Percentiles rank a stretch among this genome's conserved stretches.
phyloP scores from a whole-genome alignment of 2,329 filamentous ascomycete species.

The Penicillium freii region DNA sequence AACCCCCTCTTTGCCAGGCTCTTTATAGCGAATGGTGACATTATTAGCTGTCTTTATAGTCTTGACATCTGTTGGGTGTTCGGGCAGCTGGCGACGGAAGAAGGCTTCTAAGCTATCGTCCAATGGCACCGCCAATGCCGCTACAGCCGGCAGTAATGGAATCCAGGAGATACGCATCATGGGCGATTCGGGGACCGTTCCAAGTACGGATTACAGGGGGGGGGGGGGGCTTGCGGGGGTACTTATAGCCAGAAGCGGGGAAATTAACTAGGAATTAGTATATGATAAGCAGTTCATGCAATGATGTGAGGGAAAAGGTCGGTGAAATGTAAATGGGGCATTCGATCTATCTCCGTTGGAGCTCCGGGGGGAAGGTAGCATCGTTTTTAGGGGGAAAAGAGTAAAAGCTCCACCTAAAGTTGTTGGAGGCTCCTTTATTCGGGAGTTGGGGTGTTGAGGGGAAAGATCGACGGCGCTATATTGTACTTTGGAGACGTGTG shows the following conservation, averaged over 20 bases:
- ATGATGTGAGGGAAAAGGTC: neutral
- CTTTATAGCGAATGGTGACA: slow-evolving; percentile 58
- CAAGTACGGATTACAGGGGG: neutral
- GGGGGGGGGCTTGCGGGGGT: neutral
- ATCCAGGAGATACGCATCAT: slow-evolving; percentile 27
- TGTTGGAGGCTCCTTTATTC: neutral
- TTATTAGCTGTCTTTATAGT: slow-evolving; percentile 42
- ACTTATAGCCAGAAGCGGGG: neutral
- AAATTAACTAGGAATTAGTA: neutral
- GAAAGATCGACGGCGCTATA: neutral
- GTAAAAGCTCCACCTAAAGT: neutral
- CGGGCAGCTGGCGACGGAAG: slow-evolving; percentile 35
- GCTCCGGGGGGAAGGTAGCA: neutral
- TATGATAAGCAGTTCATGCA: neutral
- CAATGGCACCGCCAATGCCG: slow-evolving; percentile 13
- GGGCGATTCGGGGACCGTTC: neutral
- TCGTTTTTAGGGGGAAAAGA: neutral
- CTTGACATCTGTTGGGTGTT: slow-evolving; percentile 39
- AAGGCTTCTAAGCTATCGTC: slow-evolving; percentile 7
- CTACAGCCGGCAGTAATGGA: slow-evolving; percentile 22
- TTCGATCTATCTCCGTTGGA: neutral
- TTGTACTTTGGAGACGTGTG: neutral
- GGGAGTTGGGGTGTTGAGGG: neutral
- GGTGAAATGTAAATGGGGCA: neutral
- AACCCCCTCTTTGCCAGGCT: slow-evolving; percentile 51